Evolutionary conservation across 345 rosid genomes (phyloP).

Genomic region (Eucalyptus regnans): DNA sequence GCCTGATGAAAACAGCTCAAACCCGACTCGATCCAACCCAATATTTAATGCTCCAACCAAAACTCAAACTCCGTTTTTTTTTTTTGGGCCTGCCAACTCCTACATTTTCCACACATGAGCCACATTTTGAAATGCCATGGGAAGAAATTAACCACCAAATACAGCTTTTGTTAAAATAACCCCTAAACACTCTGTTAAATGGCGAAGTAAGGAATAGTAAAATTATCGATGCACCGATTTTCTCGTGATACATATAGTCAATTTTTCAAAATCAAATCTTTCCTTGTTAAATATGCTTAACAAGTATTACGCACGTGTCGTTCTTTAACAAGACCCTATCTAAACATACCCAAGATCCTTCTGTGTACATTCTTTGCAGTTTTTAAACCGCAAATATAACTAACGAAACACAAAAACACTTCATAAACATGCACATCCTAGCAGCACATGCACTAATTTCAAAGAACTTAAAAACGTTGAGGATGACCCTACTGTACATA

Average conservation of each 20-base stretch:
- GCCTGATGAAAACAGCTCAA: not conserved
- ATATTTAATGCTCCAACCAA: too few species aligned
- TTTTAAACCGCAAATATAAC: not conserved
- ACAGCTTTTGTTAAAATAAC: not conserved
- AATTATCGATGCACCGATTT: not conserved
- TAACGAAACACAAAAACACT: not conserved
- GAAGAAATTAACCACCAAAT: not conserved
- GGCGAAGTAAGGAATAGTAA: not conserved
- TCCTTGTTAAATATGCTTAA: too few species aligned
- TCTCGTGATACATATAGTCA: not conserved
- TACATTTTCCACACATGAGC: not conserved
- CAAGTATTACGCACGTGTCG: too few species aligned
- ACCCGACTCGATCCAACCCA: too few species aligned
- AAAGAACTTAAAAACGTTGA: not conserved
- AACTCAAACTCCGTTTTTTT: too few species aligned
- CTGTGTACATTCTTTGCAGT: not conserved
- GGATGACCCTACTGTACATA: not conserved
- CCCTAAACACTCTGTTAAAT: not conserved
- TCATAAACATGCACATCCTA: not conserved
- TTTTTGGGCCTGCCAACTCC: too few species aligned
- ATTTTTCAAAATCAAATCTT: not conserved
- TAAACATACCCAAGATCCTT: not conserved
- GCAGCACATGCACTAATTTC: not conserved
- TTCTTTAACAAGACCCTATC: not conserved
- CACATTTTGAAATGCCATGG: not conserved